Conservation (phyloP, 2,329 filamentous ascomycete genomes). For the Tolypocladium album region DNA sequence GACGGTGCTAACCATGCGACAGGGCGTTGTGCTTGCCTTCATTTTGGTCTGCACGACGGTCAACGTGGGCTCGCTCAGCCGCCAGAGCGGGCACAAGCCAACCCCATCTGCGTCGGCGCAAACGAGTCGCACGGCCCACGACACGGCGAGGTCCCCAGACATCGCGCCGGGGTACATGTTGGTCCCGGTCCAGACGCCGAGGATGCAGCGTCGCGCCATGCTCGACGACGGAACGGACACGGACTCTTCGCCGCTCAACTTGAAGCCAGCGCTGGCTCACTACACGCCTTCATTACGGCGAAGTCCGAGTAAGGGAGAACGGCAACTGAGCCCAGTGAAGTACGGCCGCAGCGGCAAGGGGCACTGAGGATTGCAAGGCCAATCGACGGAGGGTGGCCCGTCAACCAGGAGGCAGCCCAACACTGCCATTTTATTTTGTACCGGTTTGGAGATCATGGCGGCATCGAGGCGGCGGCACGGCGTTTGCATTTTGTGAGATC, state of each 20-base stretch:
- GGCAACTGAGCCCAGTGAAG: slow-evolving; percentile 38
- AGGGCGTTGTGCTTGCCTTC: slow-evolving; percentile 42
- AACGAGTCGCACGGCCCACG: slow-evolving; percentile 6
- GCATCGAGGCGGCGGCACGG: not conserved
- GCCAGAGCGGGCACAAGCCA: slow-evolving; percentile 4
- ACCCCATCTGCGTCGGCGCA: slow-evolving; percentile 3
- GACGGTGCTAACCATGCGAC: not conserved
- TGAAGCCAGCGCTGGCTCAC: slow-evolving; percentile 30
- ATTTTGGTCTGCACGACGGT: slow-evolving; percentile 36
- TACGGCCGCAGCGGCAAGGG: slow-evolving; percentile 25
- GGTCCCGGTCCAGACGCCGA: slow-evolving; percentile 39
- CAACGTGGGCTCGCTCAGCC: slow-evolving; percentile 37
- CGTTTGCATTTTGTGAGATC: not conserved
- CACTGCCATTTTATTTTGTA: not conserved
- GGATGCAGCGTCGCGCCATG: slow-evolving; percentile 29
- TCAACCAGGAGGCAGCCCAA: not conserved
- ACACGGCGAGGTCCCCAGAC: slow-evolving; percentile 15
- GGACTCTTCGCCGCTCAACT: slow-evolving; percentile 35
- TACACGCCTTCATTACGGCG: slow-evolving; percentile 35
- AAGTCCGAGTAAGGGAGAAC: slow-evolving; percentile 38
- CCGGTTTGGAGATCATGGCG: not conserved
- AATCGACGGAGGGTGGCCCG: not conserved
- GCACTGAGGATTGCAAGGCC: slow-evolving; percentile 3
- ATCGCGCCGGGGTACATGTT: slow-evolving; percentile 34
- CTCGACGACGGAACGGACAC: slow-evolving; percentile 38